Base-by-base conservation (phyloP, 805 yeast genomes). In the Metschnikowia kofuensis region DNA sequence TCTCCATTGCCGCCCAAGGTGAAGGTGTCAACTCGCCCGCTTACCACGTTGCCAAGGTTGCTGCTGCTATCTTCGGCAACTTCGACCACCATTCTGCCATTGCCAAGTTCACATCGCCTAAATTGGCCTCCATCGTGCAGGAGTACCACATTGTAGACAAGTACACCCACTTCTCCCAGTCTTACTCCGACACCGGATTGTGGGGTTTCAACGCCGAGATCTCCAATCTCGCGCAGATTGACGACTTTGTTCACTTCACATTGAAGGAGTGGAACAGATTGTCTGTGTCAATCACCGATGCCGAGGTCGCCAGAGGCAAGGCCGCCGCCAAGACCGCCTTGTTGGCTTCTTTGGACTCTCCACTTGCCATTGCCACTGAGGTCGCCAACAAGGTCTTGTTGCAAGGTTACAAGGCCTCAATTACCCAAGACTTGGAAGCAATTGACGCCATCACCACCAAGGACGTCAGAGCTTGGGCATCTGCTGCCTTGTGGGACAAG, bases 261-360 rank as follows among this genome's bases (percentile, higher is more conserved):
- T 75, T 87, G 71, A 87, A 85, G 71, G 87, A 87, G 77, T 87
- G 95, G 94, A 87, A 86, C 79, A 83, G 94, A 78, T 78, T 86
- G 68, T 76, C 91, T 21, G 73, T 84, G 58, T 83, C 91, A 26
- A 72, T 87, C 63, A 78, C 89, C 54, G 88, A 85, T 55, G 79
- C 87, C 50, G 95, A 87, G 75, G 82, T 87, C 59, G 82, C 82
- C 56, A 79, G 89, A 72, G 96, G 84, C 65, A 87, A 87, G 74
- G 80, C 84, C 58, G 71, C 80, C 58, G 78, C 82, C 68, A 87
- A 87, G 73, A 75, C 86, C 64, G 76, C 77, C 57, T 64, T 86
- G 54, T 79, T 85, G 60, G 64, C 75, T 45, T 64, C 69, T 49
- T 72, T 79, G 61, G 65, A 75, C 61, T 62, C 81, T 37, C 73